Percentiles rank a stretch among this genome's conserved stretches.
These are phyloP conservation scores for Pholiota conissans DNA, from an alignment of 768 basidiomycete species.

Conservation along the genomic window DNA sequence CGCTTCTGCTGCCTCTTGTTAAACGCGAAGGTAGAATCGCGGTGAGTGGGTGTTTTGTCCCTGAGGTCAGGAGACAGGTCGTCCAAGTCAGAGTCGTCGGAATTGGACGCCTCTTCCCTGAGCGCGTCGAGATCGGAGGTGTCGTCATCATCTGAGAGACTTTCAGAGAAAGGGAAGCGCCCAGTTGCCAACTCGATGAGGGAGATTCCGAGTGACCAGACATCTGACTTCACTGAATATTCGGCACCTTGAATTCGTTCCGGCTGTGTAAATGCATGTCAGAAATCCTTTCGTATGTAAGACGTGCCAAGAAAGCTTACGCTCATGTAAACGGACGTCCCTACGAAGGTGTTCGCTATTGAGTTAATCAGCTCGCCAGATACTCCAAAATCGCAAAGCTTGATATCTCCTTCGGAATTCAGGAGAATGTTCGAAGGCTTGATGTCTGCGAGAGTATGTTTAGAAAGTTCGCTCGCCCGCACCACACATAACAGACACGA, in stretches of 20 bases:
- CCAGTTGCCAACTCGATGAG: constrained; percentile 97
- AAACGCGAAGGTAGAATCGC: constrained; percentile 29
- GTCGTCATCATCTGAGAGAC: constrained; percentile 53
- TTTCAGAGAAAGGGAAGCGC: constrained; percentile 92
- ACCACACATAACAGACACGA: constrained; percentile 22
- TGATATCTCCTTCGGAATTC: constrained; percentile 94
- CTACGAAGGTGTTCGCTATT: constrained; percentile 98
- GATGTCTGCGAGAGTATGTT: constrained; percentile 64
- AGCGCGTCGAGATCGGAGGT: constrained; percentile 72
- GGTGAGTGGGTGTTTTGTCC: constrained; percentile 32
- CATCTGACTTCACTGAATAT: constrained; percentile 98
- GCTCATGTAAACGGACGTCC: constrained; percentile 99
- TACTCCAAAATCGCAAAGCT: constrained; percentile 99
- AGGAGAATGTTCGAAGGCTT: constrained; percentile 97
- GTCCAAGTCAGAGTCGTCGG: constrained; percentile 1
- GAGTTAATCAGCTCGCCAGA: constrained; percentile 99
- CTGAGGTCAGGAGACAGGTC: constrained; percentile 45
- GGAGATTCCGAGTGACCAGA: constrained; percentile 97
- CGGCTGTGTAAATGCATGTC: constrained; percentile 54
- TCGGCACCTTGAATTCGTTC: constrained; percentile 98
- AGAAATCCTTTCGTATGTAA: background rate
- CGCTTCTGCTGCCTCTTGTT: constrained; percentile 52
- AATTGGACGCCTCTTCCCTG: constrained; percentile 33
- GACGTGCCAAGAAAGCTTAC: constrained; percentile 49
- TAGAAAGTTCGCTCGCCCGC: background rate